Evolutionary conservation across 2,329 filamentous ascomycete genomes (phyloP).

Genomic region (Bipolaris sorokiniana): DNA sequence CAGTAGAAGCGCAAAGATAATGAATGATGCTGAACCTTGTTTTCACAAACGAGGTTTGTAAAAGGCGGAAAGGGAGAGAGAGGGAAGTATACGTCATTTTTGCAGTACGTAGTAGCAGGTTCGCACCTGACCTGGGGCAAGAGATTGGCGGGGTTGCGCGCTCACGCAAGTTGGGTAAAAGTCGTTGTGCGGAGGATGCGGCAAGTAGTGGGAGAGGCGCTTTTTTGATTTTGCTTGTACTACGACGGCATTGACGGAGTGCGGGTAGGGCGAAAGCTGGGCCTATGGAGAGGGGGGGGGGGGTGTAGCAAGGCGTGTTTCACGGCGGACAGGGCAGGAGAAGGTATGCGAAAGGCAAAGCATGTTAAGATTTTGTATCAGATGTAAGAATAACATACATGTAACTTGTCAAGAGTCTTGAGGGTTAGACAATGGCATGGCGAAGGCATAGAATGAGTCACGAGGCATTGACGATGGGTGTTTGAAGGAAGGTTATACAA

Average conservation of each 20-base stretch:
- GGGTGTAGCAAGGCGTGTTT: not conserved
- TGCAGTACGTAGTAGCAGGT: no score
- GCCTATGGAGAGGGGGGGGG: not conserved
- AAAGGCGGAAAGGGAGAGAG: no score
- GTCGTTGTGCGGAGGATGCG: no score
- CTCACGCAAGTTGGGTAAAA: not conserved
- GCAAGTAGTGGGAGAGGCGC: no score
- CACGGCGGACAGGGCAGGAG: not conserved
- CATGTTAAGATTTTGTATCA: not conserved
- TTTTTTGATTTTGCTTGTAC: not conserved
- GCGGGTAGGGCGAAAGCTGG: not conserved
- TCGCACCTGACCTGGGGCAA: no score
- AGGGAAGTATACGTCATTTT: no score
- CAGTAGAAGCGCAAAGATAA: no score
- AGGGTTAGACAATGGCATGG: not conserved
- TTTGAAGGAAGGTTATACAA: not conserved
- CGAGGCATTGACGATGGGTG: no score
- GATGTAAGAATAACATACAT: not conserved
- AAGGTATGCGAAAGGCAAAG: not conserved
- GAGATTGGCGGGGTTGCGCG: not conserved
- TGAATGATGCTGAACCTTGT: no score
- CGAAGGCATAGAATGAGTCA: not conserved
- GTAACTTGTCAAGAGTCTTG: not conserved
- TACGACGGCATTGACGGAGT: not conserved
- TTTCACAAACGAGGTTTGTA: no score